Base-by-base conservation (phyloP, 805 yeast species). In the Ogataea parapolymorpha region DNA sequence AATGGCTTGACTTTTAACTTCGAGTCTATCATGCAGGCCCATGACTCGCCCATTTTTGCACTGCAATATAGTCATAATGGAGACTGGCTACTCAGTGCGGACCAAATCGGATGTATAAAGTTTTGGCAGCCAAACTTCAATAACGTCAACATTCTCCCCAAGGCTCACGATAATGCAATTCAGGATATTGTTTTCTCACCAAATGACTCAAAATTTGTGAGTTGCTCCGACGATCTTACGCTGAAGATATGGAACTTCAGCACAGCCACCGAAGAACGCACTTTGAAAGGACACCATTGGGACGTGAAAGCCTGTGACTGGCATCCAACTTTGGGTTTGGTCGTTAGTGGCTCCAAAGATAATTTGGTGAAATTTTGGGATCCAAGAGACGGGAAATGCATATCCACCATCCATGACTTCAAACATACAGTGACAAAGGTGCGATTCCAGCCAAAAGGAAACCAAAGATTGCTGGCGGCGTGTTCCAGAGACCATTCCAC, bases 81-180 rank as follows among this genome's bases (percentile, higher is more conserved):
- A 46, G 96, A 90, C 48, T 93, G 98, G 98, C 73, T 93, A 45
- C 68, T 93, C 17, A 82, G 95, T 57, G 96, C 96, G 26, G 98
- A 93, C 65, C 91, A 89, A 54, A 89, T 83, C 42, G 99, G 99
- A 18, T 71, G 74, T 5, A 76, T 93, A 55, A 93, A 93, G 67
- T 91, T 85, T 57, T 93, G 99, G 99, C 98, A 90, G 65, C 95
- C 97, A 5, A 93, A 93, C 64, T 87, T 93, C 70, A 93, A 93
- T 66, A 91, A 93, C 69, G 97, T 95, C 34, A 89, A 91, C 59
- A 82, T 86, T 22, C 56, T 77, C 39, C 61, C 80, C 25, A 72
- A 75, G 28, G 89, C 82, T 1, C 95, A 89, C 58, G 72, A 84
- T 5, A 93, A 87, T 61, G 85, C 86, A 8, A 75, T 93, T 29